Evolutionary conservation across 139 green algal genomes (phyloP), one percentile per base, ranked within the genome.

Genomic region (Chlorella sp.): DNA sequence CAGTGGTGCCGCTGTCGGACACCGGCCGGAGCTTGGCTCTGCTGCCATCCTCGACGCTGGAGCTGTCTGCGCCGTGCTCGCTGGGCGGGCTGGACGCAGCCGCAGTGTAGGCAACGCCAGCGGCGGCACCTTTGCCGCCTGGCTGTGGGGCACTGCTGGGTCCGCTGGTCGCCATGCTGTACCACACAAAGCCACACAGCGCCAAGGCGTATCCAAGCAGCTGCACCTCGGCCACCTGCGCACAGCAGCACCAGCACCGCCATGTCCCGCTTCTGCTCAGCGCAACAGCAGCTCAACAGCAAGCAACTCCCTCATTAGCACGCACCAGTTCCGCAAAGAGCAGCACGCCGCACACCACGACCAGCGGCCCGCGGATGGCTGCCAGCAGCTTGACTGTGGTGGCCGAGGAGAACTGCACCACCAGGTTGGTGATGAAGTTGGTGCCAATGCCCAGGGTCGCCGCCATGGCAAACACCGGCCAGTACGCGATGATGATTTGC

Each of bases 301-400:
- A 55, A 55, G 17, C 42, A 55, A 55, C 10, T 17, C 10, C 42
- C 42, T 55, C 42, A 55, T 55, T 17, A 55, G 42, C 42, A 55
- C 10, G 17, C 42, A 55, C 42, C 42, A 55, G 68, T 51, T 80
- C 75, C 0, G 70, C 36, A 20, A 76, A 76, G 26, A 80, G 75
- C 51, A 80, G 30, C 23, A 80, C 64, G 23, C 75, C 75, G 35
- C 64, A 65, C 50, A 76, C 60, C 26, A 80, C 75, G 35, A 80
- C 62, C 33, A 80, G 71, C 32, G 75, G 75, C 6, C 75, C 75
- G 20, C 75, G 70, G 20, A 80, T 69, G 0, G 75, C 75, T 17
- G 75, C 70, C 49, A 80, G 70, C 35, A 80, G 33, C 65, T 71
- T 71, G 65, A 80, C 49, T 6, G 75, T 80, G 29, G 75, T 80